A percentile compares a stretch with the other conserved stretches of the same genome.
phyloP scores from a whole-genome alignment of 192 early-diverging fungal species.

The Dissophora ornata region DNA sequence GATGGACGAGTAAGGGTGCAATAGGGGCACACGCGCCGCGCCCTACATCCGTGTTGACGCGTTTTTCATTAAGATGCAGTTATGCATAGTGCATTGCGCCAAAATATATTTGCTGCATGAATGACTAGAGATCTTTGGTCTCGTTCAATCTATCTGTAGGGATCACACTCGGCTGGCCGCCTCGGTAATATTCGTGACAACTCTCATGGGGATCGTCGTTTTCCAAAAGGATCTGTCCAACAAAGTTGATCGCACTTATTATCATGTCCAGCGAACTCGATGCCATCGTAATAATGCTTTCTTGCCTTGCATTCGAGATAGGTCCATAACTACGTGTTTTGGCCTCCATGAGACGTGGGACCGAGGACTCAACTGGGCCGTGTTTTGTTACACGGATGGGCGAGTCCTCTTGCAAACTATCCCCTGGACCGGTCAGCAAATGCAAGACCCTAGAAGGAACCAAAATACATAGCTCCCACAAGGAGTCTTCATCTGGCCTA shows the following conservation, averaged over 20 bases:
- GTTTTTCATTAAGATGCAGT: too few relatives aligned
- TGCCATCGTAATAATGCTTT: conserved; percentile 16
- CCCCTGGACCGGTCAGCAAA: not conserved
- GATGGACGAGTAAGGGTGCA: too few relatives aligned
- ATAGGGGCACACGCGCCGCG: too few relatives aligned
- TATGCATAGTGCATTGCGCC: too few relatives aligned
- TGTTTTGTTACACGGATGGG: not conserved
- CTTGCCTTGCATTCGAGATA: conserved; percentile 2
- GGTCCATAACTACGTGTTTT: conserved; percentile 9
- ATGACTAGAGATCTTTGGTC: not conserved
- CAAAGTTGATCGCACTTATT: conserved; percentile 1
- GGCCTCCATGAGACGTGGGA: conserved; percentile 6
- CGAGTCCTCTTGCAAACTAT: not conserved
- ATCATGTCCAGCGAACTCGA: conserved; percentile 13
- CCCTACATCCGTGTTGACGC: too few relatives aligned
- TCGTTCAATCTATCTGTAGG: not conserved
- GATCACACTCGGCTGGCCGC: conserved; percentile 17
- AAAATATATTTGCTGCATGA: too few relatives aligned
- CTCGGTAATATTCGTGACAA: conserved; percentile 21
- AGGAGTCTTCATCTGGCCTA: not conserved
- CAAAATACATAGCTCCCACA: conserved; percentile 21
- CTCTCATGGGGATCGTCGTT: not conserved
- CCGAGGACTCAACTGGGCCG: not conserved
- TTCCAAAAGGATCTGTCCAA: not conserved
- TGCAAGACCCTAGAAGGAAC: conserved; percentile 4